Evolutionary conservation across 768 basidiomycete species (phyloP).

Genomic region (Tricholoma furcatifolium): DNA sequence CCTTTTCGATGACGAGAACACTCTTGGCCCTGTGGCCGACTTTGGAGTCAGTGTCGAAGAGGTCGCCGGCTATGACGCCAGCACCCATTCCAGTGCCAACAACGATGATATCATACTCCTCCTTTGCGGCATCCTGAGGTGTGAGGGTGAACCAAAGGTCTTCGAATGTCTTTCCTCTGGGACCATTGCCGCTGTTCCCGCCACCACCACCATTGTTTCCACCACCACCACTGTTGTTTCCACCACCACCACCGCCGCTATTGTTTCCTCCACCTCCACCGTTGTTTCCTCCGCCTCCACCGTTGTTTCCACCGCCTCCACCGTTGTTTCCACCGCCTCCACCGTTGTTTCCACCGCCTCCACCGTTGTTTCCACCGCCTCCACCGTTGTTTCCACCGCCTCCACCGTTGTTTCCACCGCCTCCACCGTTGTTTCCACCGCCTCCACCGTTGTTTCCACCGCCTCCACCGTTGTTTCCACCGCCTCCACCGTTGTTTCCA

Average conservation of each 20-base stretch:
- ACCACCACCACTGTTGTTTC: not conserved
- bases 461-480: not conserved
- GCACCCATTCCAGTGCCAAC: slow-evolving; percentile 23
- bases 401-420: not conserved
- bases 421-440: not conserved
- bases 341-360: not conserved
- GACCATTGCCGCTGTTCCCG: not conserved
- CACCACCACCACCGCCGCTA: not conserved
- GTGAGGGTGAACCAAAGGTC: slow-evolving; percentile 9
- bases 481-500: not conserved
- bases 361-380: not conserved
- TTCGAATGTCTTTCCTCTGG: slow-evolving; percentile 3
- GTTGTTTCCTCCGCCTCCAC: not conserved
- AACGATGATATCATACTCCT: slow-evolving; percentile 19
- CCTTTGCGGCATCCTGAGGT: slow-evolving; percentile 3
- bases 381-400: not conserved
- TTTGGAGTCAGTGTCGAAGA: slow-evolving; percentile 21
- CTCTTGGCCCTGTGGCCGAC: slow-evolving; percentile 14
- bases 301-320: not conserved
- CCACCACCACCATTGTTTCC: not conserved
- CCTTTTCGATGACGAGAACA: slow-evolving; percentile 24
- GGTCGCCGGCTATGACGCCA: slow-evolving; percentile 23
- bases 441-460: not conserved
- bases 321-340: not conserved
- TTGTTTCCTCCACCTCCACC: not conserved